Conservation (phyloP, 2,329 filamentous ascomycete species). For the Myrmaecium sp. region DNA sequence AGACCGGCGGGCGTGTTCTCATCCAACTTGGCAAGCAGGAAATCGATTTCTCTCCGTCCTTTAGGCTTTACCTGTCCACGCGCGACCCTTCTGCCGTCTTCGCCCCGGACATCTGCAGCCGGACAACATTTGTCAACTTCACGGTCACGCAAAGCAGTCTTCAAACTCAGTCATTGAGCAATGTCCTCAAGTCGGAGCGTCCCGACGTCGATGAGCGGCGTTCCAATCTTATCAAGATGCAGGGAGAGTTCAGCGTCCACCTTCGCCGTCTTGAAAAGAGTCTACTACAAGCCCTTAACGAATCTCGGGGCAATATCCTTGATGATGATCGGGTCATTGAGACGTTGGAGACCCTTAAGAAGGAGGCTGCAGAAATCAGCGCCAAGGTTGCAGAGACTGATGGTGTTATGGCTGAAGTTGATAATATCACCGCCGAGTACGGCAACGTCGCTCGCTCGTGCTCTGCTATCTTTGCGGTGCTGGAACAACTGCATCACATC, state of each 20-base stretch:
- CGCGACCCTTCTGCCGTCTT: constrained; percentile 92
- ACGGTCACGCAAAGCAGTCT: constrained; percentile 97
- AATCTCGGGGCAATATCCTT: constrained; percentile 92
- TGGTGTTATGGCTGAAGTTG: constrained; percentile 95
- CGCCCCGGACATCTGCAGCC: constrained; percentile 90
- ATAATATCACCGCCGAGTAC: constrained; percentile 89
- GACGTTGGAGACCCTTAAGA: constrained; percentile 94
- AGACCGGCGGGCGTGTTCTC: constrained; percentile 90
- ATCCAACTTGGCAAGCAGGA: constrained; percentile 98
- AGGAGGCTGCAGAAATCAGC: constrained; percentile 89
- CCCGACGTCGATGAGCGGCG: constrained; percentile 93
- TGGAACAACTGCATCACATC: constrained; percentile 93
- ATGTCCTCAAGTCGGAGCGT: constrained; percentile 91
- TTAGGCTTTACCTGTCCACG: constrained; percentile 89
- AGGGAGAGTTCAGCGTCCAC: constrained; percentile 98
- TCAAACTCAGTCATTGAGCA: constrained; percentile 92
- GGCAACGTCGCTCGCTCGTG: constrained; percentile 84
- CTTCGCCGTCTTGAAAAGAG: constrained; percentile 89
- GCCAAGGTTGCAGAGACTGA: constrained; percentile 93
- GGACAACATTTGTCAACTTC: constrained; percentile 98
- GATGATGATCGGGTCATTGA: constrained; percentile 98
- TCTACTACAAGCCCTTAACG: constrained; percentile 84
- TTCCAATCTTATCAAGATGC: constrained; percentile 94
- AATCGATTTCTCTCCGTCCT: constrained; percentile 95
- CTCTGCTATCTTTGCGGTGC: constrained; percentile 89